Base-by-base conservation (phyloP, 192 early-diverging fungal genomes). In the Umbelopsis vinacea region DNA sequence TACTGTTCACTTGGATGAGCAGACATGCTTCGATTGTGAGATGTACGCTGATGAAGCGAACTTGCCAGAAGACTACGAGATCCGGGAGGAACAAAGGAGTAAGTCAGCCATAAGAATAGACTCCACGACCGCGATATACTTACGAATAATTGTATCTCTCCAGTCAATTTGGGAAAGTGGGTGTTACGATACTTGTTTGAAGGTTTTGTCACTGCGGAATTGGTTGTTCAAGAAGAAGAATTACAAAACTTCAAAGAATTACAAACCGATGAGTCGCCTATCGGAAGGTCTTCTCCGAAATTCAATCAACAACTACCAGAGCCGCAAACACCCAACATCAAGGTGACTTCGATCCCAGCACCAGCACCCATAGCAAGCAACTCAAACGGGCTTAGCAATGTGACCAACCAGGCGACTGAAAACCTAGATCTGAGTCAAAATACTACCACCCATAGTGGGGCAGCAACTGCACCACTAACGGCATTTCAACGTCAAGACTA, bases 1-100 rank as follows among this genome's bases (percentile, higher is more conserved):
- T 35, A 94, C 93, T 6, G 89, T 99, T 6, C 96, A 97, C 75
- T 70, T 99, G 75, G 92, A 96, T 29, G 90, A 95, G 73, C 76
- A 67, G 12, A 84, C 83, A 57, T 93, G 89, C 72, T 94, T 91
- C 85, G 94, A 96, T 55, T 91, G 92, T 63, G 96, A 98, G 79
- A 87, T 96, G 52, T 97, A 98, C 73, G 87, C 90, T 7, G 95
- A 98, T 67, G 92, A 96, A 71, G 80, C 88, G 1, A 89, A 85
- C 11, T 74, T 83, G 3, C 73, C 81, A 15, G 67, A 69, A 3
- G 82, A 89, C 21, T 75, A 83, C 72, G 74, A 79, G 33, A 46
- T 83, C 48, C 81, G 82, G 4, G 93, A 94, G 73, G 92, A 95
- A 63, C 88, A 87, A 67, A 70, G 92, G 87, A 82, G 92, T 94